phyloP scores from a whole-genome alignment of 202 grass and related monocot genomes.

The Schoenoplectus tabernaemontani region DNA sequence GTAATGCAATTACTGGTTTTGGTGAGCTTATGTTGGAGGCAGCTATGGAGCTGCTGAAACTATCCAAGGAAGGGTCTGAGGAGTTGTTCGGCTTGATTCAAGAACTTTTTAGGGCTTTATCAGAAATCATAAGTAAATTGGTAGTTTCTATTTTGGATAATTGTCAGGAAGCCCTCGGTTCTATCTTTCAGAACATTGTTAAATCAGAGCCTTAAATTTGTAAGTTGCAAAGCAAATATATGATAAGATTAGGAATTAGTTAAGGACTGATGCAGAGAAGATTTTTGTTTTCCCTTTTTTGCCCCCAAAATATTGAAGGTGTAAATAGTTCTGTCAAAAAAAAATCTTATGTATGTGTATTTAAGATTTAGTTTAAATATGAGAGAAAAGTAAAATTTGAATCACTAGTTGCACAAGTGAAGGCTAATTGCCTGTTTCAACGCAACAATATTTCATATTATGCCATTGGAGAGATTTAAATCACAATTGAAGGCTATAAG shows the following conservation, averaged over 20 bases:
- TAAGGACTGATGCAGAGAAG: not conserved
- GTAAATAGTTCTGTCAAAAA: not conserved
- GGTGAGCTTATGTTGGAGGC: conserved; percentile 24
- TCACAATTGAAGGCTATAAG: too few species aligned
- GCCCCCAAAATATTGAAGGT: not conserved
- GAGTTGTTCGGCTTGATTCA: conserved; percentile 18
- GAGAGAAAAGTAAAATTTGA: not conserved
- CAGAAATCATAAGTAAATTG: conserved; percentile 16
- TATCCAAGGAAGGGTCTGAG: conserved; percentile 30
- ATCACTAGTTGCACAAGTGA: too few species aligned
- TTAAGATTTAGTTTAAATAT: not conserved
- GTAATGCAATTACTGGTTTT: conserved; percentile 4
- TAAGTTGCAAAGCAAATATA: not conserved
- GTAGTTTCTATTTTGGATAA: conserved; percentile 28
- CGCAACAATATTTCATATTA: too few species aligned
- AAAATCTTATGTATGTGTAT: not conserved
- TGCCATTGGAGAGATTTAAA: too few species aligned
- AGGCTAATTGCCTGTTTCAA: too few species aligned
- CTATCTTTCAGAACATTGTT: conserved; percentile 26
- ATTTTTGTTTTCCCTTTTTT: not conserved
- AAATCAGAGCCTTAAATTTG: not conserved
- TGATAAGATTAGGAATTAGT: not conserved
- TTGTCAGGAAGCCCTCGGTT: conserved; percentile 37
- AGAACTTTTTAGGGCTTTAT: conserved; percentile 15
- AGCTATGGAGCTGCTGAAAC: conserved; percentile 24